Conservation (phyloP, 2,329 filamentous ascomycete genomes). For the Fusarium haematococcum region DNA sequence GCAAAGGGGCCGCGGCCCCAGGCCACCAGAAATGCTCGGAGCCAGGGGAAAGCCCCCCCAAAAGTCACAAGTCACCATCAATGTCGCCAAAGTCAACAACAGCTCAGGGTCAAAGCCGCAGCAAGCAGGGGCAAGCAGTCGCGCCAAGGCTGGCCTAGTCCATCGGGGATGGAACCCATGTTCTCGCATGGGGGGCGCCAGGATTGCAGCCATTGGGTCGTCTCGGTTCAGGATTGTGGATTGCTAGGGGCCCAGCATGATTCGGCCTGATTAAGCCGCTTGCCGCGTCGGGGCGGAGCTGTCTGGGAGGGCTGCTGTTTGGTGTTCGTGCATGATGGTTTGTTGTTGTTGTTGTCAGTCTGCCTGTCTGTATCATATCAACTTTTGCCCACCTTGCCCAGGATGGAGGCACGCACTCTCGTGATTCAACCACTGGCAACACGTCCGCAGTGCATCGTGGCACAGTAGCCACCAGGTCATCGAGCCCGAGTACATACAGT, state of each 20-base stretch:
- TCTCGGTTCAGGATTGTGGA: slow-evolving; percentile 26
- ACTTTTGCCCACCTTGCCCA: neutral
- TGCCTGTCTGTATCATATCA: slow-evolving; percentile 28
- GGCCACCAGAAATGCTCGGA: slow-evolving; percentile 8
- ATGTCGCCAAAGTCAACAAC: slow-evolving; percentile 24
- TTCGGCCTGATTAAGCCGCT: slow-evolving; percentile 32
- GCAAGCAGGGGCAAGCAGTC: slow-evolving; percentile 21
- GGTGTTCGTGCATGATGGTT: slow-evolving; percentile 33
- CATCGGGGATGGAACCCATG: slow-evolving; percentile 34
- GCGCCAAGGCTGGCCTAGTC: slow-evolving; percentile 37
- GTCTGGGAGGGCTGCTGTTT: slow-evolving; percentile 17
- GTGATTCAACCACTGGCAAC: slow-evolving; percentile 22
- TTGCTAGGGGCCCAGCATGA: slow-evolving; percentile 14
- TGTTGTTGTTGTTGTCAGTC: slow-evolving; percentile 4
- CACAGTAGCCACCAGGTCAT: slow-evolving; percentile 19
- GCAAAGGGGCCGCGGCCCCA: slow-evolving; percentile 14
- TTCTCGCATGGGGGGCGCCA: slow-evolving; percentile 30
- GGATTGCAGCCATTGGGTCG: slow-evolving; percentile 30
- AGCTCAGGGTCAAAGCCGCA: slow-evolving; percentile 22
- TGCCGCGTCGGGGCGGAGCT: slow-evolving; percentile 10
- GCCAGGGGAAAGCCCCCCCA: slow-evolving; percentile 8
- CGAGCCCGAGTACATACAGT: neutral
- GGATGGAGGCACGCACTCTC: neutral
- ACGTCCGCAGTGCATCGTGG: slow-evolving; percentile 20
- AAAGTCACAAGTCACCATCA: slow-evolving; percentile 25